Percentiles rank a stretch among this genome's conserved stretches.
These are phyloP conservation scores for Stropharia rugosoannulata DNA, from an alignment of 768 basidiomycete genomes.

Conservation along the genomic window DNA sequence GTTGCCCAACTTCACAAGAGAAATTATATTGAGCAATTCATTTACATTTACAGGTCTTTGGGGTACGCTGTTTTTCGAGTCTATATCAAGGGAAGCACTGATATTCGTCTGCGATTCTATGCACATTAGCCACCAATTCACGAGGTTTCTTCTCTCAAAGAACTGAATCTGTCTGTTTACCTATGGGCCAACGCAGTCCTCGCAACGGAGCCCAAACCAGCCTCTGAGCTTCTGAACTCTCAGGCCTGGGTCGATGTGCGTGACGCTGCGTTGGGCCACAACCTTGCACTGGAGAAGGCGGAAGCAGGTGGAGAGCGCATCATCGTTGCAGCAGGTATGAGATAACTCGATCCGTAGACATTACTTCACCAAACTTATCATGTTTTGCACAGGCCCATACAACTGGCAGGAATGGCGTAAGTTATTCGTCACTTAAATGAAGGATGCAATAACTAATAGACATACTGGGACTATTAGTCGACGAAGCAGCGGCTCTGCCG, in stretches of 20 bases:
- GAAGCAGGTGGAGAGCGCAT: conserved; percentile 59
- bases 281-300: conserved; percentile 46
- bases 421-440: conserved; percentile 8
- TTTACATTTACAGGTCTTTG: conserved; percentile 26
- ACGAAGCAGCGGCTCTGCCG: conserved; percentile 27
- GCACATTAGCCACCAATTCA: conserved; percentile 41
- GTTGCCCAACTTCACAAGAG: not conserved
- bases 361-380: not conserved
- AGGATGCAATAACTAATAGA: not conserved
- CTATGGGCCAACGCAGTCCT: conserved; percentile 27
- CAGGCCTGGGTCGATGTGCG: conserved; percentile 50
- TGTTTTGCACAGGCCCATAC: conserved; percentile 17
- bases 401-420: conserved; percentile 37
- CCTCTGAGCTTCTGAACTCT: conserved; percentile 15
- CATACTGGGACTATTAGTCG: conserved; percentile 21
- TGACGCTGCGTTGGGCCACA: conserved; percentile 57
- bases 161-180: conserved; percentile 39
- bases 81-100: too few species aligned
- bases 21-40: not conserved
- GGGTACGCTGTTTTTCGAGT: conserved; percentile 20
- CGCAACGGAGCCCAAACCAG: conserved; percentile 11
- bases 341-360: too few species aligned
- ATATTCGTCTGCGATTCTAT: not conserved
- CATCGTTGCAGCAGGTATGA: conserved; percentile 38
- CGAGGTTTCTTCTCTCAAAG: conserved; percentile 29